These are phyloP conservation scores for Meyerozyma sp. DNA, from an alignment of 1,139 yeast genomes.

Conservation along the genomic window DNA sequence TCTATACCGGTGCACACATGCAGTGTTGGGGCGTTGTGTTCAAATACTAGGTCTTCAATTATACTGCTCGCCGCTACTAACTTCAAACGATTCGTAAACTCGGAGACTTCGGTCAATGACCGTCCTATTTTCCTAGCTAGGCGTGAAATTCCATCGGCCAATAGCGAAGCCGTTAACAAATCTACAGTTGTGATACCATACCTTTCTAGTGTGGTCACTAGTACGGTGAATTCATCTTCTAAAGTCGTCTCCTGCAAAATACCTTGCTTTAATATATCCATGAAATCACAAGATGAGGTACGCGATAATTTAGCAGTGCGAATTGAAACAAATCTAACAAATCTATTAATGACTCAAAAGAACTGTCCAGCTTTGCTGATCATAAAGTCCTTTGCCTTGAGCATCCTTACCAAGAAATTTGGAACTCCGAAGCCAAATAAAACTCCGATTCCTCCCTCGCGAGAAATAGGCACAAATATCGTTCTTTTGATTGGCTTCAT, in stretches of 20 bases:
- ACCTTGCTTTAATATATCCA: slow-evolving; percentile 1
- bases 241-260: background rate
- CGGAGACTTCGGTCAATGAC: background rate
- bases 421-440: slow-evolving; percentile 25
- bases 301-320: background rate
- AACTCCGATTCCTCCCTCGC: slow-evolving; percentile 31
- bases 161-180: background rate
- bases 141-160: background rate
- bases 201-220: background rate
- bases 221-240: background rate
- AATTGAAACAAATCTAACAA: too few species aligned
- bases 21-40: background rate
- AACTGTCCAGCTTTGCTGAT: background rate
- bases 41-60: background rate
- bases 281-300: background rate
- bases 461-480: slow-evolving; percentile 28
- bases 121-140: slow-evolving; percentile 1
- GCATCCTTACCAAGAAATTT: slow-evolving; percentile 19
- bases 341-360: background rate
- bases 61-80: background rate
- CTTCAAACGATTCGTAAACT: background rate
- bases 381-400: slow-evolving; percentile 12
- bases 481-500: slow-evolving; percentile 9
- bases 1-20: background rate
- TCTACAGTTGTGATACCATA: slow-evolving; percentile 1